These are phyloP conservation scores for Linnemannia schmuckeri DNA, from an alignment of 192 early-diverging fungal genomes.

Conservation along the genomic window DNA sequence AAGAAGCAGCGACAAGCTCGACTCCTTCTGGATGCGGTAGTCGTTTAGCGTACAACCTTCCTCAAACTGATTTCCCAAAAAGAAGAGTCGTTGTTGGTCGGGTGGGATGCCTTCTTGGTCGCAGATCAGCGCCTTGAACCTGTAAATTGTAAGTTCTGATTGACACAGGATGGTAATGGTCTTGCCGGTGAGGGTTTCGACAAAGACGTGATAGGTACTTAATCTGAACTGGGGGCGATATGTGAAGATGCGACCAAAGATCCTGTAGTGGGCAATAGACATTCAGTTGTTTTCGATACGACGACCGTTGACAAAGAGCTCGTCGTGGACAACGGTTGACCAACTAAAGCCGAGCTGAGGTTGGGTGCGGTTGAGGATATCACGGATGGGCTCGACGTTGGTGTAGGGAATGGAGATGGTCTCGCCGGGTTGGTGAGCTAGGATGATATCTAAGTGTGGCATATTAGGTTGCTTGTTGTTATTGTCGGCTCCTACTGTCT, in stretches of 20 bases:
- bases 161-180: conserved; percentile 69
- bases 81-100: conserved; percentile 78
- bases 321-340: not conserved
- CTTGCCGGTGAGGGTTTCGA: not conserved
- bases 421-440: not conserved
- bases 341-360: not conserved
- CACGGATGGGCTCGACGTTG: not conserved
- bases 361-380: not conserved
- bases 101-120: conserved; percentile 80
- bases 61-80: conserved; percentile 78
- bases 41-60: conserved; percentile 72
- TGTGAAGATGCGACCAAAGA: not conserved
- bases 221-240: conserved; percentile 65
- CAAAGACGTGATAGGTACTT: not conserved
- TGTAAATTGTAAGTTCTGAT: conserved; percentile 77
- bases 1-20: conserved; percentile 29
- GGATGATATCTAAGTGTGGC: not conserved
- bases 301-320: not conserved
- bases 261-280: not conserved
- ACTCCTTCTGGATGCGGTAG: conserved; percentile 76
- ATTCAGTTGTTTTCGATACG: not conserved
- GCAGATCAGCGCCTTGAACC: conserved; percentile 81
- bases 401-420: not conserved
- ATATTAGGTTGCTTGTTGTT: too few species aligned
- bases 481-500: too few species aligned